These are phyloP conservation scores for Meredithiella fracta DNA, from an alignment of 2,329 filamentous ascomycete species.

Conservation along the genomic window DNA sequence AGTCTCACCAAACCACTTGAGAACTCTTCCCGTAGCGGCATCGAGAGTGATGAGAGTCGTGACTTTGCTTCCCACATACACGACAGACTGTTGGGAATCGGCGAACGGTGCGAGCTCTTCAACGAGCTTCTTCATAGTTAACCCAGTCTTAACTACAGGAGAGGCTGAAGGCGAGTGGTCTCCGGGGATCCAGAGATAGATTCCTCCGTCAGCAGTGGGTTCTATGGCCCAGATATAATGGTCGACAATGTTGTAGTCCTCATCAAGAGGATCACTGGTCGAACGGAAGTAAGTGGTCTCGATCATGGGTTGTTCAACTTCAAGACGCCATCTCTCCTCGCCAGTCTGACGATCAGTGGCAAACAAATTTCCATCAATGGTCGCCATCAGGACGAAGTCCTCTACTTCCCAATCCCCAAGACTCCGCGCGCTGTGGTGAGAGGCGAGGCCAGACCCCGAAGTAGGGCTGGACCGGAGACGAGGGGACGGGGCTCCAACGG, in stretches of 20 bases:
- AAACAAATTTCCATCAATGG: conserved; percentile 93
- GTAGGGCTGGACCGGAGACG: conserved; percentile 37
- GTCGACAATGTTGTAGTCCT: conserved; percentile 51
- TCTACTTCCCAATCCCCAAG: conserved; percentile 99
- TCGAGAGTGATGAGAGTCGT: conserved; percentile 81
- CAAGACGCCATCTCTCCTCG: conserved; percentile 67
- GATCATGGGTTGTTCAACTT: conserved; percentile 73
- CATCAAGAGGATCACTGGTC: conserved; percentile 45
- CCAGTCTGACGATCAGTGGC: conserved; percentile 80
- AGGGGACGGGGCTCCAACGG: conserved; percentile 89
- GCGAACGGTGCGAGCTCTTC: conserved; percentile 66
- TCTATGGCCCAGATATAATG: conserved; percentile 93
- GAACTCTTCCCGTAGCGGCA: conserved; percentile 63
- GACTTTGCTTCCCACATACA: conserved; percentile 84
- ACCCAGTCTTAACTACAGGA: conserved; percentile 47
- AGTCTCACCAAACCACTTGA: conserved; percentile 68
- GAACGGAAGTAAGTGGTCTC: conserved; percentile 69
- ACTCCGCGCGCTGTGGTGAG: conserved; percentile 88
- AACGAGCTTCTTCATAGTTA: conserved; percentile 76
- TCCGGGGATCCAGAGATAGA: conserved; percentile 72
- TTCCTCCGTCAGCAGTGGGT: conserved; percentile 67
- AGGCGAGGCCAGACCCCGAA: conserved; percentile 48
- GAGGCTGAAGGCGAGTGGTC: conserved; percentile 11
- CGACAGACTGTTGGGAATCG: conserved; percentile 56
- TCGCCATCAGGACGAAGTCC: conserved; percentile 99